Base-by-base conservation (phyloP, 2,329 filamentous ascomycete species). In the Beauveria asiatica region DNA sequence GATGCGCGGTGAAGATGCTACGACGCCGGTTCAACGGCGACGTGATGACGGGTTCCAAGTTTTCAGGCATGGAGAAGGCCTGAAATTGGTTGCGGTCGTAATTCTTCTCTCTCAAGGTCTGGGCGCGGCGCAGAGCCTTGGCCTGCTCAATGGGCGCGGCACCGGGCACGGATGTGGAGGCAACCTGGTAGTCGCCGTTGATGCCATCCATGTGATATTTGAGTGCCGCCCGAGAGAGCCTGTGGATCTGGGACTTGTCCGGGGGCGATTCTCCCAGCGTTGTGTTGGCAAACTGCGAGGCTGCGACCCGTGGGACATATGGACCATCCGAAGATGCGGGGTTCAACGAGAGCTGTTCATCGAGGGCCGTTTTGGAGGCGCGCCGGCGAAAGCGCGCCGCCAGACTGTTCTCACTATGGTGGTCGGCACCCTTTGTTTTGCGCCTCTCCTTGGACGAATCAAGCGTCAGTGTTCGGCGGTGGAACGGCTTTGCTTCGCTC, bases 231-330 rank as follows among this genome's bases (percentile, higher is more conserved):
- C 72, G 71, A 8, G 79, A 78, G 13, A 81, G 66, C 57, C 73
- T 77, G 64, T 80, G 78, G 13, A 74, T 68, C 10, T 72, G 67
- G 6, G 67, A 66, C 53, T 68, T 73, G 33, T 76, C 69, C 27
- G 70, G 70, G 67, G 73, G 70, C 45, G 67, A 65, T 21, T 76
- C 75, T 17, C 75, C 72, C 1, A 80, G 82, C 0, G 82, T 78
- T 0, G 83, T 85, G 48, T 75, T 72, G 10, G 77, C 72, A 65
- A 85, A 85, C 61, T 84, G 81, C 13, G 75, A 67, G 1, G 82
- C 82, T 0, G 83, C 83, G 41, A 80, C 75, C 57, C 75, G 74
- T 16, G 83, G 83, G 2, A 83, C 70, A 64, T 85, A 79, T 41
- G 66, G 56, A 41, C 61, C 30, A 56, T 63, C 45, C 17, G 44